Conservation (phyloP, 768 basidiomycete species). For the Lentinus brumalis region DNA sequence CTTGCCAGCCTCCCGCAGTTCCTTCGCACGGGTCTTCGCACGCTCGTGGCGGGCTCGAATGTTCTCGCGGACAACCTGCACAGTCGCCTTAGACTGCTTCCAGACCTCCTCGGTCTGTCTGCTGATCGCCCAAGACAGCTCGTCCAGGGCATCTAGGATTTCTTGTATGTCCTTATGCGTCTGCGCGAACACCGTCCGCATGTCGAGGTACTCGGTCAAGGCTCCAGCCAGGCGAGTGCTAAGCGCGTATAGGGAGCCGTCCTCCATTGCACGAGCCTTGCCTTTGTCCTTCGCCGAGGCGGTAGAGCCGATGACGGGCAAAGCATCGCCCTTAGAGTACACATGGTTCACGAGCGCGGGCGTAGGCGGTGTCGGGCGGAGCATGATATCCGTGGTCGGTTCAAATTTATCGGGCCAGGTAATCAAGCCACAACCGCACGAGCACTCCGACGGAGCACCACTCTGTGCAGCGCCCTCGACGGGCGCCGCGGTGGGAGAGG, state of each 20-base stretch:
- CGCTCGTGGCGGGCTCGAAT: conserved; percentile 31
- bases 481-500: conserved; percentile 18
- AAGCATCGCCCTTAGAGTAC: conserved; percentile 6
- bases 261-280: conserved; percentile 20
- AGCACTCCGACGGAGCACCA: conserved; percentile 28
- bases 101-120: conserved; percentile 21
- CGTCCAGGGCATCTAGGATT: conserved; percentile 31
- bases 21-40: conserved; percentile 30
- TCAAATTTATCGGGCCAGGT: conserved; percentile 30
- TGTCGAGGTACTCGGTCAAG: conserved; percentile 29
- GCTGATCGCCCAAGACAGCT: conserved; percentile 26
- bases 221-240: conserved; percentile 27
- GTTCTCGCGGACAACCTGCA: conserved; percentile 21
- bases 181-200: conserved; percentile 14
- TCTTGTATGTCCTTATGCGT: conserved; percentile 25
- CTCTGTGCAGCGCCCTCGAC: conserved; percentile 2
- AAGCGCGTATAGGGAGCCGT: conserved; percentile 25
- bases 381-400: conserved; percentile 26
- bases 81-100: conserved; percentile 20
- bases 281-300: conserved; percentile 25
- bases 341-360: conserved; percentile 17
- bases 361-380: conserved; percentile 24
- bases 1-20: conserved; percentile 32
- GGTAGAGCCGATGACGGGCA: conserved; percentile 16
- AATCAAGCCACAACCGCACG: conserved; percentile 31